Conservation (phyloP, 495 filamentous ascomycete genomes). For the Evansstolkia leycettana region DNA sequence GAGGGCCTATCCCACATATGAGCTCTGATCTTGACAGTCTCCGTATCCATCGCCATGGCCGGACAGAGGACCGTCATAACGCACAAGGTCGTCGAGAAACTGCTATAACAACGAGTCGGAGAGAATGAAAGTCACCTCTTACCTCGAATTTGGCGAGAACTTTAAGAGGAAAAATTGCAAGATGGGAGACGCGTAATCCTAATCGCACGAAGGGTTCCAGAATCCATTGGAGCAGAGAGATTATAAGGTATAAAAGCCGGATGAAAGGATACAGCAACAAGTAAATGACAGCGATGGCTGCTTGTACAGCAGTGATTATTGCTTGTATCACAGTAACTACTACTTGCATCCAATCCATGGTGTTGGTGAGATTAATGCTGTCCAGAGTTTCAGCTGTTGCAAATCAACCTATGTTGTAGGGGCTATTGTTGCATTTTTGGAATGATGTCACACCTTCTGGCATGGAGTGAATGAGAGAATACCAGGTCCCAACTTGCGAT, state of each 20-base stretch:
- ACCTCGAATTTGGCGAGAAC: constrained; percentile 55
- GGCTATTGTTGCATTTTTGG: no score
- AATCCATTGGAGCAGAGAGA: constrained; percentile 17
- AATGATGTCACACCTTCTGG: no score
- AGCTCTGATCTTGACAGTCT: neutral
- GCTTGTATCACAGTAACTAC: no score
- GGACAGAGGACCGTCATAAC: no score
- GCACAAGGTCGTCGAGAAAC: no score
- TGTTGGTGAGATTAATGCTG: no score
- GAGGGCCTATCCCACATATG: constrained; percentile 34
- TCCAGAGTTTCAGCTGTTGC: no score
- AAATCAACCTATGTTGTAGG: no score
- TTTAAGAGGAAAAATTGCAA: constrained; percentile 25
- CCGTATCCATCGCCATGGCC: neutral
- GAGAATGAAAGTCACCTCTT: constrained; percentile 14
- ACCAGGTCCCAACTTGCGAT: no score
- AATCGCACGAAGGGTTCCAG: constrained; percentile 36
- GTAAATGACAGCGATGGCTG: constrained; percentile 13
- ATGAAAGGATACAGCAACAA: constrained; percentile 25
- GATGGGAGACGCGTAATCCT: constrained; percentile 19
- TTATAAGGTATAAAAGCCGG: constrained; percentile 11
- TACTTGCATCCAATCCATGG: no score
- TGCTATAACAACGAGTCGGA: no score
- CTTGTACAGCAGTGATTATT: constrained; percentile 2
- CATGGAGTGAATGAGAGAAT: no score